Percentiles rank a stretch among this genome's conserved stretches.
Conservation (phyloP, 2,329 filamentous ascomycete genomes). For the Juglanconis sp. region DNA sequence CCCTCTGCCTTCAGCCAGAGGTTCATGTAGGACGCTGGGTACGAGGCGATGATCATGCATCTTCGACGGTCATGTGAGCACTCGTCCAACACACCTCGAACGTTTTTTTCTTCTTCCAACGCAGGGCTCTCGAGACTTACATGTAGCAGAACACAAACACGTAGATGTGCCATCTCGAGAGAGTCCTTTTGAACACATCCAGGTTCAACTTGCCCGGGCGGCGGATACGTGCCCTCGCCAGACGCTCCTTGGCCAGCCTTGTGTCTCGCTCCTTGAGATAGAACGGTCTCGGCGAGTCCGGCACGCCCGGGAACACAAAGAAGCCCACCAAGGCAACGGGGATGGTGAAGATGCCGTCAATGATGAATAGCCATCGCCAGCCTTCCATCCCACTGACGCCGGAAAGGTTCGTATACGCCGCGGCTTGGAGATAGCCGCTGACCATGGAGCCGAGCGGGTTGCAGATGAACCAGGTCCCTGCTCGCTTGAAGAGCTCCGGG, state of each 20-base stretch:
- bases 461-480: constrained; percentile 28
- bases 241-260: constrained; percentile 32
- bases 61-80: constrained; percentile 21
- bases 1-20: constrained; percentile 50
- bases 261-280: constrained; percentile 35
- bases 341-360: constrained; percentile 56
- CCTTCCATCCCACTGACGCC: constrained; percentile 46
- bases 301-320: constrained; percentile 40
- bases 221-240: constrained; percentile 28
- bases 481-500: constrained; percentile 29
- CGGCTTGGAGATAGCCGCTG: constrained; percentile 44
- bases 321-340: constrained; percentile 51
- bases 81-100: background rate
- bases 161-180: constrained; percentile 50
- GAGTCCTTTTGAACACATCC: constrained; percentile 42
- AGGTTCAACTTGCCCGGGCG: constrained; percentile 38
- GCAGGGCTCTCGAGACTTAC: constrained; percentile 28
- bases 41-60: constrained; percentile 43
- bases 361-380: constrained; percentile 55
- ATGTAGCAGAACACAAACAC: constrained; percentile 47
- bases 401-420: constrained; percentile 51
- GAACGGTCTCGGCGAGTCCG: constrained; percentile 36
- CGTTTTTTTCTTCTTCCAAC: too few relatives aligned
- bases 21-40: constrained; percentile 47
- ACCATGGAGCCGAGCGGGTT: constrained; percentile 29